Evolutionary conservation across 2,329 filamentous ascomycete species (phyloP).

Genomic region (Chaetomium olivaceum): DNA sequence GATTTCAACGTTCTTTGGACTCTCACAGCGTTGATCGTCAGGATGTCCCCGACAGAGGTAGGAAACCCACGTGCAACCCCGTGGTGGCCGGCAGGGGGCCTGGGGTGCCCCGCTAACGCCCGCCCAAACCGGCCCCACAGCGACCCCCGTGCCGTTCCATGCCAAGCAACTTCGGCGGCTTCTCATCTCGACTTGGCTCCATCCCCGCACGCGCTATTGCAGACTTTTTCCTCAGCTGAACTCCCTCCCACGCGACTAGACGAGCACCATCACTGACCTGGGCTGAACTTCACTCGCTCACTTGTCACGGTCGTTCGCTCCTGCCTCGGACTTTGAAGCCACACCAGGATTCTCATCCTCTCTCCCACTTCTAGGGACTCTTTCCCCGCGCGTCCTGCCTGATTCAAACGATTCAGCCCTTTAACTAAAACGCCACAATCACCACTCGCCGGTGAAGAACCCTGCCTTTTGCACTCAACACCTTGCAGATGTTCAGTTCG

Average conservation of each 20-base stretch:
- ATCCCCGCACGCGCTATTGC: constrained; percentile 9
- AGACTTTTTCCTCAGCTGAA: constrained; percentile 1
- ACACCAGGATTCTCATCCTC: background rate
- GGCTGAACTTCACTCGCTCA: background rate
- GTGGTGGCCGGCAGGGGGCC: background rate
- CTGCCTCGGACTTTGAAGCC: background rate
- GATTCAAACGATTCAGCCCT: background rate
- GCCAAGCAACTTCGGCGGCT: background rate
- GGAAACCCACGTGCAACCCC: background rate
- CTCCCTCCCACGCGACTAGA: background rate
- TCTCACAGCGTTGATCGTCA: background rate
- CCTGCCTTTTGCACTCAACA: background rate
- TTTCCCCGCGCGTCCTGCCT: background rate
- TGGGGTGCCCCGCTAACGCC: background rate
- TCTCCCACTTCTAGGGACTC: background rate
- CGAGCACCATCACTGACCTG: background rate
- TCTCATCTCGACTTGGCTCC: constrained; percentile 3
- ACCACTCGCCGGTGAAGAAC: background rate
- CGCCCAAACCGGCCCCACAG: background rate
- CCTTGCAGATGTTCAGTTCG: constrained; percentile 26
- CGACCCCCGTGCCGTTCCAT: background rate
- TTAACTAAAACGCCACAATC: background rate
- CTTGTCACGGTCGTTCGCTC: background rate
- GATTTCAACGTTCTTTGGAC: background rate
- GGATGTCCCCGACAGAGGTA: background rate